Evolutionary conservation across 1,284 basidiomycete species (phyloP), one percentile per base, ranked within the genome.

Genomic region (Ceratobasidium theobromae): DNA sequence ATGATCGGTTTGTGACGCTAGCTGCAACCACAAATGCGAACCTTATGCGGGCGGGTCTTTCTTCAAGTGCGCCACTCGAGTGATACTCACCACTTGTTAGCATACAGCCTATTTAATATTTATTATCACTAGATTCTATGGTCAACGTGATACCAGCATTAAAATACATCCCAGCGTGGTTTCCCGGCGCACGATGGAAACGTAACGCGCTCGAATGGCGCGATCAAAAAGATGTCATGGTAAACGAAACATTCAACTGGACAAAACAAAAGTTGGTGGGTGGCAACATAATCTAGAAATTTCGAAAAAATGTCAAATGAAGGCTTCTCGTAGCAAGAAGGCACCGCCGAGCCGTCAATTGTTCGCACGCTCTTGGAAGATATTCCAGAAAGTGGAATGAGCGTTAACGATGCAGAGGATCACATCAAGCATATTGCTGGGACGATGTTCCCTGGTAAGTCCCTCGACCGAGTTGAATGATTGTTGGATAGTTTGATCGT

Each of bases 131-230:
- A 57, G 52, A 40, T 23, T 41, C 9, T 30, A 8, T 49, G 9
- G 54, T 49, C 65, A 74, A 73, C 54, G 84, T 83, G 1, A 82
- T 82, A 0, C 79, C 60, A 21, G 32, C 18, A 38, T 52, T 68
- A 21, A 58, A 66, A 30, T 58, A 68, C n/a, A 32, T 68, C 18
- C 67, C 67, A 4, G 28, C 53, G 18, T 68, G 67, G 67, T 58
- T 68, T 27, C 67, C 67, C 3, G 67, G 67, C 9, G 64, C 67
- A 25, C 52, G 60, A 32, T 68, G 65, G 53, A 68, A 68, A 38
- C 53, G 62, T 1, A 41, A 68, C 11, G 60, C 53, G 1, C 25
- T 64, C 18, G 52, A 40, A 32, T 68, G 62, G 65, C 33, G 51
- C 23, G 51, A 64, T 43, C 32, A 60, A 40, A 53, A 49, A 43